A percentile compares a stretch with the other conserved stretches of the same genome.
Evolutionary conservation across 208 protist genomes (phyloP).

Genomic region (Leishmania tarentolae): DNA sequence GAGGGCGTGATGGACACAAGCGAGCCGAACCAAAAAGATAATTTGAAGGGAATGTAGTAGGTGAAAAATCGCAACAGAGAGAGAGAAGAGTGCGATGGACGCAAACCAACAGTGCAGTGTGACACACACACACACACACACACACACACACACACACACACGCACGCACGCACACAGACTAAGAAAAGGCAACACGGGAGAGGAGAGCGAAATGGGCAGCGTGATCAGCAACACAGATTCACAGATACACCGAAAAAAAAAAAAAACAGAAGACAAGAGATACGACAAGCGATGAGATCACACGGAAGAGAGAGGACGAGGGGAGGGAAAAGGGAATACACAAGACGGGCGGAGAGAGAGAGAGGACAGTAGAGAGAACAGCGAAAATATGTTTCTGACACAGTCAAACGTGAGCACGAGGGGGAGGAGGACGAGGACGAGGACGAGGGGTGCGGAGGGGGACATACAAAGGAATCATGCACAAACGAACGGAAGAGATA

Average conservation of each 20-base stretch:
- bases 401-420: not conserved
- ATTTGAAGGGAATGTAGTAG: not conserved
- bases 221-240: not conserved
- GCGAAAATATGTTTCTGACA: not conserved
- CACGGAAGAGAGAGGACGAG: not conserved
- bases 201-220: not conserved
- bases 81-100: not conserved
- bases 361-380: not conserved
- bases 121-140: slow-evolving; percentile 1
- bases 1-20: slow-evolving; percentile 18
- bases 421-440: not conserved
- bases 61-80: not conserved
- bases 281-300: not conserved
- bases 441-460: too few relatives aligned
- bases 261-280: not conserved
- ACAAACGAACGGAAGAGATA: not conserved
- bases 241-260: not conserved
- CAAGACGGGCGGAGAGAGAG: not conserved
- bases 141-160: slow-evolving; percentile 2
- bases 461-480: too few relatives aligned
- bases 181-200: not conserved
- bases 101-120: too few relatives aligned
- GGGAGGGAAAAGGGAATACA: not conserved
- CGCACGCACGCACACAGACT: not conserved
- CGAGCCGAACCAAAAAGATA: slow-evolving; percentile 13